Evolutionary conservation across 2,329 filamentous ascomycete species (phyloP).

Genomic region (Spiromastix sp.): DNA sequence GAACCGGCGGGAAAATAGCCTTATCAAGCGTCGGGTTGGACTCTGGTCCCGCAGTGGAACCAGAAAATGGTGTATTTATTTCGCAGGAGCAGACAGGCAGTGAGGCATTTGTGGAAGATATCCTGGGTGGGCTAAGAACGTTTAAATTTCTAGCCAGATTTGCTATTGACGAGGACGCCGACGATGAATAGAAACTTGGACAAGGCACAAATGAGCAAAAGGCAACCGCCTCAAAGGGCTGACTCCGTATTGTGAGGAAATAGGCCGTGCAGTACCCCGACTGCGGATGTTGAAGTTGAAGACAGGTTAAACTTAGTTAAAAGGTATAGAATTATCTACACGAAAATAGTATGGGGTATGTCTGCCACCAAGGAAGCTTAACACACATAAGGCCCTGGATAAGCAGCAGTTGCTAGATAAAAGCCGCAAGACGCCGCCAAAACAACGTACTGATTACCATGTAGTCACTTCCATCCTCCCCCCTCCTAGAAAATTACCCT

Average conservation of each 20-base stretch:
- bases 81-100: conserved; percentile 20
- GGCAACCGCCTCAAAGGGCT: neutral
- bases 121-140: conserved; percentile 50
- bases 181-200: neutral
- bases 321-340: no score
- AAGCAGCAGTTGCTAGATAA: no score
- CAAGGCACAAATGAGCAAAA: neutral
- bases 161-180: conserved; percentile 38
- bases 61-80: conserved; percentile 26
- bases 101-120: conserved; percentile 29
- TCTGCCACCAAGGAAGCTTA: no score
- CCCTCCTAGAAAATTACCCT: neutral
- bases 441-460: neutral
- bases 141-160: conserved; percentile 61
- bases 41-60: neutral
- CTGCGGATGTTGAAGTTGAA: no score
- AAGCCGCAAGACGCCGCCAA: neutral
- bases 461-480: neutral
- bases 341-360: no score
- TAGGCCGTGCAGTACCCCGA: no score
- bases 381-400: no score
- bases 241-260: no score
- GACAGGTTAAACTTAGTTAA: no score
- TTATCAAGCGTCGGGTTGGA: neutral
- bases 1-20: conserved; percentile 28